Evolutionary conservation across 371 early-diverging fungal species (phyloP), one percentile per base, ranked within the genome.

Genomic region (Circinella umbellata): DNA sequence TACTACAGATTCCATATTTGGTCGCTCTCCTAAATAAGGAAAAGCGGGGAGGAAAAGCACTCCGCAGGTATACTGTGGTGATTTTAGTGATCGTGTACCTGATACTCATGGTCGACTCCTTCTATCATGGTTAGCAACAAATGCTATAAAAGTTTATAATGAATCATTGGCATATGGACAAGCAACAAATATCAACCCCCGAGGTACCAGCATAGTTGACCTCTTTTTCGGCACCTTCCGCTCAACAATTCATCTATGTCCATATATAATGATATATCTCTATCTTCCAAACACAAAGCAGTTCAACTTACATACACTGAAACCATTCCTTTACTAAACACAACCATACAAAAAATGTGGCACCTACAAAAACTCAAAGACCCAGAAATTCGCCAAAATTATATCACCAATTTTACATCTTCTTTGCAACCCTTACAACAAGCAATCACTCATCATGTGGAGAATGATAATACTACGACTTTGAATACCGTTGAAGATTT

Each of bases 121-220:
- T 39, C 4, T 10, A 10, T 4, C 39, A 39, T 39, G 39, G 39
- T 10, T 39, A 6, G 39, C 39, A 4, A 39, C 10, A 6, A 39
- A 39, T 39, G 39, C 6, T 6, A 20, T 67, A 35, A 51, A 46
- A 3, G 39, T 39, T 6, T 39, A 39, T 10, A 39, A 39, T 39
- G 39, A 39, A 39, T 6, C 39, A 39, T 39, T 39, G 10, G 39
- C 39, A 46, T 68, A 49, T 53, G 62, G 62, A 14, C 11, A 34
- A 42, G 15, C 60, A 11, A 68, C 61, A 13, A 60, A 27, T 54
- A 10, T 35, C 17, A 35, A 60, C 34, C 35, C 15, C 35, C 46
- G 20, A 4, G 69, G 69, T 5, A 51, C 62, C 13, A 69, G 63
- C 57, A 69, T 69, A n/a, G 57, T 69, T 15, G 69, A 69, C 55